A percentile compares a stretch with the other conserved stretches of the same genome.
phyloP scores from a whole-genome alignment of 2,329 filamentous ascomycete species.

The Aspergillus bombycis region DNA sequence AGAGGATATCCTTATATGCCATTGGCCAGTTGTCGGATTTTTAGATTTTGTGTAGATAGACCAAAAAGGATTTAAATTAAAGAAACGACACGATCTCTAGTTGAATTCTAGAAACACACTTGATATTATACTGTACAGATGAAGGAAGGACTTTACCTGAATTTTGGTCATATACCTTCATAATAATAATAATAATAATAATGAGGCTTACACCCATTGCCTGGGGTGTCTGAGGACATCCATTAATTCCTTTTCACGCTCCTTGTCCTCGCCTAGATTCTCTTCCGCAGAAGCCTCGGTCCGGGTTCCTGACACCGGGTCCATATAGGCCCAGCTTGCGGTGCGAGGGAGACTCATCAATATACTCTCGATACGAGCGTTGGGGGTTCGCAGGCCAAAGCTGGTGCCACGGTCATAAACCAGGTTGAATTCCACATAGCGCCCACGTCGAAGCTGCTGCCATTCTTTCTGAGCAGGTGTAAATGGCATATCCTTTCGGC shows the following conservation, averaged over 20 bases:
- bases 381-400: constrained; percentile 91
- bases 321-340: constrained; percentile 95
- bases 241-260: constrained; percentile 73
- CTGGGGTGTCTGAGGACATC: constrained; percentile 67
- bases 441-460: constrained; percentile 92
- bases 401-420: constrained; percentile 94
- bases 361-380: constrained; percentile 91
- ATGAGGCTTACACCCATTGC: constrained; percentile 58
- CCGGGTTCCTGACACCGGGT: constrained; percentile 55
- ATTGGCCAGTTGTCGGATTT: neutral
- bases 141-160: neutral
- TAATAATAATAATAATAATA: neutral
- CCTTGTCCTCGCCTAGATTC: constrained; percentile 36
- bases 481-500: constrained; percentile 88
- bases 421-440: constrained; percentile 98
- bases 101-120: neutral
- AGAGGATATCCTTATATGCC: neutral
- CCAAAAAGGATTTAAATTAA: neutral
- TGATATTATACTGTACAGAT: neutral
- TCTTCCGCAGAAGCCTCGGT: constrained; percentile 54
- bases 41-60: neutral
- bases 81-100: neutral
- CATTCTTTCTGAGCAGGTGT: constrained; percentile 86
- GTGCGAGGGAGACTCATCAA: constrained; percentile 95
- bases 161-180: neutral